These are phyloP conservation scores for Cladosporium phlei DNA, from an alignment of 2,329 filamentous ascomycete species.

Conservation along the genomic window DNA sequence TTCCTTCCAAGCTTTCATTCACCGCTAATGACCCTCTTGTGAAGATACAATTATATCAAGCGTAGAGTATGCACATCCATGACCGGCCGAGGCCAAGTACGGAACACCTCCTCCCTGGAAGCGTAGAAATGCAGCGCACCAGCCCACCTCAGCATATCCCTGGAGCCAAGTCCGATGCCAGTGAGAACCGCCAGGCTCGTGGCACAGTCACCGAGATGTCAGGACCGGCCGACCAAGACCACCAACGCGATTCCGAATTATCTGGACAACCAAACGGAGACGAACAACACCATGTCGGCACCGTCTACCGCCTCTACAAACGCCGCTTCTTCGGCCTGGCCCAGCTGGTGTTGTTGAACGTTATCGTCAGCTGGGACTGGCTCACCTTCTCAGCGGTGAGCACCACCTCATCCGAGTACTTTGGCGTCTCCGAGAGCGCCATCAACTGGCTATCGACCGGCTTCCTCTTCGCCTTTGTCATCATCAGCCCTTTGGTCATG, in stretches of 20 bases:
- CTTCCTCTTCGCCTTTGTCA: slow-evolving; percentile 80
- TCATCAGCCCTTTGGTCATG: slow-evolving; percentile 65
- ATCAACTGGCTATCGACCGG: slow-evolving; percentile 92
- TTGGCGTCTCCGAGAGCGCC: slow-evolving; percentile 64
- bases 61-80: slow-evolving; percentile 11
- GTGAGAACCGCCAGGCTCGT: background rate
- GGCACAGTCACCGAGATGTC: background rate
- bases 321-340: slow-evolving; percentile 82
- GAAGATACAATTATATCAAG: too few relatives aligned
- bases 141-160: background rate
- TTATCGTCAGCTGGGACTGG: slow-evolving; percentile 96
- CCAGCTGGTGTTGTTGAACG: slow-evolving; percentile 81
- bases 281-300: background rate
- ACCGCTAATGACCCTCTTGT: background rate
- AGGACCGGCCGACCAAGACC: too few relatives aligned
- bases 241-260: too few relatives aligned
- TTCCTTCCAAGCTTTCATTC: too few relatives aligned
- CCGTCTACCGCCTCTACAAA: slow-evolving; percentile 61
- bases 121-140: slow-evolving; percentile 6
- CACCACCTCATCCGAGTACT: slow-evolving; percentile 68
- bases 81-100: slow-evolving; percentile 10
- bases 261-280: background rate
- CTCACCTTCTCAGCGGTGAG: slow-evolving; percentile 85
- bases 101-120: slow-evolving; percentile 5
- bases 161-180: background rate